phyloP scores from a whole-genome alignment of 306 rosid species.

The Cucumis sativus region Cucumber_9930_V3 NC_026660.2:27683001-27683500 shows the following conservation, averaged over 20 bases:
- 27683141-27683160: too few relatives aligned
- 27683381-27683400: not conserved
- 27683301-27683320: not conserved
- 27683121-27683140: too few relatives aligned
- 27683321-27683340: slow-evolving; percentile 1
- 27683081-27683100: too few relatives aligned
- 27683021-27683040: too few relatives aligned
- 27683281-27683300: not conserved
- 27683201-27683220: not conserved
- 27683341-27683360: slow-evolving; percentile 6
- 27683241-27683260: not conserved
- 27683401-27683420: not conserved
- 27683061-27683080: too few relatives aligned
- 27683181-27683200: not conserved
- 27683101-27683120: too few relatives aligned
- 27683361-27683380: not conserved
- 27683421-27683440: not conserved
- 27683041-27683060: too few relatives aligned
- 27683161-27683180: not conserved
- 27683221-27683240: not conserved
- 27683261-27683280: not conserved
- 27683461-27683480: not conserved
- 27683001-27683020: too few relatives aligned
- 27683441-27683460: not conserved
- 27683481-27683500: not conserved